Evolutionary conservation across 1,139 yeast species (phyloP).

Genomic region (Blastobotrys malaysiensis): DNA sequence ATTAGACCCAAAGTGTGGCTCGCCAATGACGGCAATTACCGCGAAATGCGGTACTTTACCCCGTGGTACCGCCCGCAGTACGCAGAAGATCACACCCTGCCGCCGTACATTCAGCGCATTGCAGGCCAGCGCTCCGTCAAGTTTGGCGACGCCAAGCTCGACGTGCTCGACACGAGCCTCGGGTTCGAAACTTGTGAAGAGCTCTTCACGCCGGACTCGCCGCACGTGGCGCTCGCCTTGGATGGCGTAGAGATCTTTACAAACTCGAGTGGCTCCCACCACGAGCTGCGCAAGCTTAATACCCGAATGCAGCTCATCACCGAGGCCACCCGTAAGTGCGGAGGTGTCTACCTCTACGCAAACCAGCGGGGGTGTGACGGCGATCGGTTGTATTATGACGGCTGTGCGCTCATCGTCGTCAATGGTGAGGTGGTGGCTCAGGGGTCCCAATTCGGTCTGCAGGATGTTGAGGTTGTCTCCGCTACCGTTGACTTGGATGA

Average conservation of each 20-base stretch:
- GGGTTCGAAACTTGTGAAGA: slow-evolving; percentile 99
- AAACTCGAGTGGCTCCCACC: slow-evolving; percentile 94
- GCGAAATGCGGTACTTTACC: slow-evolving; percentile 95
- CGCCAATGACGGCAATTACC: slow-evolving; percentile 95
- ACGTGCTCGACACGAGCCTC: slow-evolving; percentile 76
- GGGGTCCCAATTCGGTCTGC: slow-evolving; percentile 80
- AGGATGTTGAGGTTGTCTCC: slow-evolving; percentile 86
- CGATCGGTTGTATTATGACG: slow-evolving; percentile 92
- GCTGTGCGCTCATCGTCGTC: slow-evolving; percentile 89
- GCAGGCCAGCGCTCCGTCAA: slow-evolving; percentile 52
- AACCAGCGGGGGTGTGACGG: slow-evolving; percentile 99
- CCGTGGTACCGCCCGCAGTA: slow-evolving; percentile 83
- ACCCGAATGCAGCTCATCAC: slow-evolving; percentile 77
- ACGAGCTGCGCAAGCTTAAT: slow-evolving; percentile 83
- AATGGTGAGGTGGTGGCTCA: slow-evolving; percentile 91
- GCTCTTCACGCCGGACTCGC: slow-evolving; percentile 90
- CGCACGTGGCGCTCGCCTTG: slow-evolving; percentile 84
- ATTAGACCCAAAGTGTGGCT: slow-evolving; percentile 89
- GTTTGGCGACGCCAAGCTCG: slow-evolving; percentile 86
- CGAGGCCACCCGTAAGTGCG: slow-evolving; percentile 93
- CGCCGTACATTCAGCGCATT: slow-evolving; percentile 53
- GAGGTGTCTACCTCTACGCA: slow-evolving; percentile 89
- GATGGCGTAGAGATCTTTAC: slow-evolving; percentile 97
- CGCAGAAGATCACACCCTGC: slow-evolving; percentile 67
- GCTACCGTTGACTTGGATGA: slow-evolving; percentile 94